Evolutionary conservation across 345 rosid genomes (phyloP), one percentile per base, ranked within the genome.

Genomic region (Citrus maxima): DNA sequence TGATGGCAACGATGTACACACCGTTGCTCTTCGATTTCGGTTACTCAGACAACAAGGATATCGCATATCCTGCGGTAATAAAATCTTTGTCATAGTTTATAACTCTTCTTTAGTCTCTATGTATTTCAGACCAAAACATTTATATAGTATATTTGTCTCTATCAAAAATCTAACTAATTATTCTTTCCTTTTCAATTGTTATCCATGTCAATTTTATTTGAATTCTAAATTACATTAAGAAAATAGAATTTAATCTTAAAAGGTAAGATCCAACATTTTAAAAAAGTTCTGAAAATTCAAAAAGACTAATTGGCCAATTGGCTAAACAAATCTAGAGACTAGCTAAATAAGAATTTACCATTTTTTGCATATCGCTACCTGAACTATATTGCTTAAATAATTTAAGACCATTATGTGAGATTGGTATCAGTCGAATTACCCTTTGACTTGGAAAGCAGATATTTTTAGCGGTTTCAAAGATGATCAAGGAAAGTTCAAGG

Each of bases 31-130:
- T 49, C 73, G 64, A 19, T 87, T 84, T 61, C 79, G 87, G 12
- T 65, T 87, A 27, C 77, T 84, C 1, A 70, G 87, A 34, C 83
- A 84, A 12, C 82, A 79, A 10, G 87, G 86, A 25, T 65, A 68
- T 8, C 4, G 16, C 34, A 51, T 67, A 66, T 62, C 80, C 3
- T 59, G 73, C n/a, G 82, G 86, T 86, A 38, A 38, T 38, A 38
- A 38, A 38, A 38, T 38, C 42, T 8, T 38, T 38, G 1, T 7
- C 42, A 38, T 70, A 27, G 67, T 60, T 2, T 21, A 5, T 19
- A 63, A 8, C 4, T 24, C 0, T 10, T 32, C 18, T 62, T 12
- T 27, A 12, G 21, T 18, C 56, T 51, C 56, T 14, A 51, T 51
- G 56, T 12, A 51, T 18, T 18, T 3, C 56, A 18, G 3, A 18